Evolutionary conservation across 176 grass and related monocot species (phyloP), one percentile per base, ranked within the genome.

Genomic region (Calamus simplicifolius): DNA sequence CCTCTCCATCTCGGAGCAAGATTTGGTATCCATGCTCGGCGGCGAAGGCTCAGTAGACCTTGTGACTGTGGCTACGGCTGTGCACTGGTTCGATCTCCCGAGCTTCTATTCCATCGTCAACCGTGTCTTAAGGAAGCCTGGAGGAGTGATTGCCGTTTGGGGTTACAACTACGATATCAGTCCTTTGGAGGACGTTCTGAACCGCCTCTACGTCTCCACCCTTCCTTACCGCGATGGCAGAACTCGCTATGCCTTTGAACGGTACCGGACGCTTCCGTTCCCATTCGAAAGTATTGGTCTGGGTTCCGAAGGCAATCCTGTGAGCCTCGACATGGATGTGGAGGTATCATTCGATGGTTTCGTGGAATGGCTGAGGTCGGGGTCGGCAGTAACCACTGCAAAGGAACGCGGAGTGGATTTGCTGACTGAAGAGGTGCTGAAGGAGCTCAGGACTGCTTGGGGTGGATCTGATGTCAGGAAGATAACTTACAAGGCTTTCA

Each of bases 221-320:
- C 15, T 65, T 5, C 70, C 75, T 13, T 79, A 71, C 65, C 3
- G 48, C 75, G 70, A 79, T 26, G 4, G 58, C n/a, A 48, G 81
- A 66, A 13, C 63, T 29, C 14, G 56, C 54, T 57, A 48, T 49
- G 53, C 23, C 16, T 18, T 31, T 0, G 59, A 61, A 5, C 63
- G 48, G 25, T 84, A 74, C 58, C n/a, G 51, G 69, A 25, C 21
- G n/a, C 66, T 74, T 19, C 70, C 75, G 31, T 84, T 84, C 70
- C 81, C 81, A 2, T 84, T 84, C 55, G 64, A 70, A n/a, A 56
- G 28, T 27, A 51, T 84, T 6, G 74, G 74, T 8, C 19, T 73
- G 5, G 62, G 74, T 19, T 50, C 25, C 15, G 74, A 82, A 27
- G 73, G 80, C 4, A 28, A 81, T 12, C 66, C 72, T 3, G 29